phyloP scores from a whole-genome alignment of 441 rosid species.

The Populus hybrid region DNA sequence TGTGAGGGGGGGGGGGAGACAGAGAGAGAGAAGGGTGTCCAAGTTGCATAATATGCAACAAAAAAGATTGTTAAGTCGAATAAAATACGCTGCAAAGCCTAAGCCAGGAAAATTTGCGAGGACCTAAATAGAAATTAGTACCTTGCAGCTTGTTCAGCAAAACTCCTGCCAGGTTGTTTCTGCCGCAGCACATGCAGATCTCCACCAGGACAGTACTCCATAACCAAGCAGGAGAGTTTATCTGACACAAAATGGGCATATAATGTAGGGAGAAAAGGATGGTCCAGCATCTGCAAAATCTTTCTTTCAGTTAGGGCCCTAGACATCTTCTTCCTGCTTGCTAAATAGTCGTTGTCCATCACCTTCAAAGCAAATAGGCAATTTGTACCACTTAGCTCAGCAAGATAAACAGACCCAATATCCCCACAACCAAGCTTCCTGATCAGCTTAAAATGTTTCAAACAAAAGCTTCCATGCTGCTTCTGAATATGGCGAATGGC shows the following conservation, averaged over 20 bases:
- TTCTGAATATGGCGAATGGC: constrained; percentile 52
- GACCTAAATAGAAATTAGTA: constrained; percentile 14
- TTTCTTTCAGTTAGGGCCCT: constrained; percentile 81
- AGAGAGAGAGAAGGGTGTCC: no score
- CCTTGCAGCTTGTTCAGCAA: constrained; percentile 80
- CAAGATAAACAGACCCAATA: constrained; percentile 73
- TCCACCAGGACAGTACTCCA: constrained; percentile 88
- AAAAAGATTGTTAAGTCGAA: neutral
- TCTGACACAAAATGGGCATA: constrained; percentile 66
- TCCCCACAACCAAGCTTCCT: constrained; percentile 83
- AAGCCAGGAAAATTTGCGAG: neutral
- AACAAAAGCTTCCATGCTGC: constrained; percentile 55
- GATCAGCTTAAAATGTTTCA: constrained; percentile 66
- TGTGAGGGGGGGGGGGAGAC: neutral
- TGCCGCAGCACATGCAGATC: constrained; percentile 79
- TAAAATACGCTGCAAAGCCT: neutral
- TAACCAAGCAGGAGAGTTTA: constrained; percentile 67
- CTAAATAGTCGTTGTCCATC: constrained; percentile 72
- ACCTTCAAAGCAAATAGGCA: constrained; percentile 76
- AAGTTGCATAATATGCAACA: neutral
- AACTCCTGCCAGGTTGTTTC: constrained; percentile 60
- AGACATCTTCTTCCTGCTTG: constrained; percentile 59
- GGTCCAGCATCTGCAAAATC: constrained; percentile 80
- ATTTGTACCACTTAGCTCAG: constrained; percentile 56
- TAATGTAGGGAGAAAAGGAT: constrained; percentile 80